Conservation (phyloP, 495 filamentous ascomycete genomes). For the Thermochaetoides thermophila region DNA sequence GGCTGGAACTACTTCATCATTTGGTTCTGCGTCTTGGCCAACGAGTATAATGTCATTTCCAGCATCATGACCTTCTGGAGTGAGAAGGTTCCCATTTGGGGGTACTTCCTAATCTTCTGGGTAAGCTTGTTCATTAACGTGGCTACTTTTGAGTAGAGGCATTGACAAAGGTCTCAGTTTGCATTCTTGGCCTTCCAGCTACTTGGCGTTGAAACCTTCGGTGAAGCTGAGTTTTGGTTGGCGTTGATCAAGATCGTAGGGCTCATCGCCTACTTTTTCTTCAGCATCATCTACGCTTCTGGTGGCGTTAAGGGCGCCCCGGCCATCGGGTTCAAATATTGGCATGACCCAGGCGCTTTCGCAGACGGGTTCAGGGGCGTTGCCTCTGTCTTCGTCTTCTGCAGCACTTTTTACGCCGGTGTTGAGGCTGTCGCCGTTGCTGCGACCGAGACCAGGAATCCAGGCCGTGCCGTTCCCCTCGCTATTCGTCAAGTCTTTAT, state of each 20-base stretch:
- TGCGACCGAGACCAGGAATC: conserved; percentile 61
- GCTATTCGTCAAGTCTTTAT: conserved; percentile 64
- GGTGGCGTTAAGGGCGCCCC: conserved; percentile 33
- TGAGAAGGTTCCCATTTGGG: conserved; percentile 32
- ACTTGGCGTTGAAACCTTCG: conserved; percentile 37
- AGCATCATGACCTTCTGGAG: conserved; percentile 48
- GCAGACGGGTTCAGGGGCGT: conserved; percentile 48
- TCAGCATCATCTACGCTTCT: conserved; percentile 46
- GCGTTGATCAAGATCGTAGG: conserved; percentile 53
- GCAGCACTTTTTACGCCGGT: conserved; percentile 61
- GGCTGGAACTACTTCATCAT: conserved; percentile 66
- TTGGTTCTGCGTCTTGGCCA: conserved; percentile 45
- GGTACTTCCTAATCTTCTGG: conserved; percentile 55
- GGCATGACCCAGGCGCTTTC: conserved; percentile 56
- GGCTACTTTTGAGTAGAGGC: no score
- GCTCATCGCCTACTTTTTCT: conserved; percentile 51
- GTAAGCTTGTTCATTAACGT: no score
- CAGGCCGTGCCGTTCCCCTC: conserved; percentile 49
- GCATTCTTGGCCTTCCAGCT: conserved; percentile 31
- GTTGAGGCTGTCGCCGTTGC: conserved; percentile 61
- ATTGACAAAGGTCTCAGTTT: conserved; percentile 16
- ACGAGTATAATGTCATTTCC: conserved; percentile 44
- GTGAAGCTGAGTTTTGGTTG: conserved; percentile 51
- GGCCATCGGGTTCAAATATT: conserved; percentile 47
- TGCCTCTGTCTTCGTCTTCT: conserved; percentile 45